A percentile compares a stretch with the other conserved stretches of the same genome.
phyloP scores from a whole-genome alignment of 148 eudicot species.

The Rhododendron ferrugineum region DNA sequence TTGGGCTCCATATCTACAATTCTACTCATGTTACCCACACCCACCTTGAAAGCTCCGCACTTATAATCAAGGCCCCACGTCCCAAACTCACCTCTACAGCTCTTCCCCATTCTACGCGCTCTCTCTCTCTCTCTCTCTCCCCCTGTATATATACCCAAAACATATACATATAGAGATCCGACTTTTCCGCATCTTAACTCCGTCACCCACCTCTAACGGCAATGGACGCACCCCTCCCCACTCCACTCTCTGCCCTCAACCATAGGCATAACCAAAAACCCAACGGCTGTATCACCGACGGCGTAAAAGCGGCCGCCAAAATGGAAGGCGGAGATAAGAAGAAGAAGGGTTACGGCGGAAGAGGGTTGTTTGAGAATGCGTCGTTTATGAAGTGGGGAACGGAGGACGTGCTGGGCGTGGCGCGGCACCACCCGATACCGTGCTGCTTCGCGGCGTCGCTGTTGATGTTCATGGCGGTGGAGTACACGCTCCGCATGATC shows the following conservation, averaged over 20 bases:
- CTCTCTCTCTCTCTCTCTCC: neutral
- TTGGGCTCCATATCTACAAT: neutral
- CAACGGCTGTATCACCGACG: neutral
- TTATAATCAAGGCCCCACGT: neutral
- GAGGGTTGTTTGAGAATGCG: conserved; percentile 36
- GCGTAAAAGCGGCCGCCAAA: neutral
- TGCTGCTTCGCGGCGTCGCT: conserved; percentile 47
- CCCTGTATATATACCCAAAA: neutral
- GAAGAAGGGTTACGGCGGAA: neutral
- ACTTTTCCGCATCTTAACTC: neutral
- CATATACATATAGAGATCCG: neutral
- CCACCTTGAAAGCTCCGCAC: neutral
- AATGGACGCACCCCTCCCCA: neutral
- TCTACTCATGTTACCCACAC: neutral
- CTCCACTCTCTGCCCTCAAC: neutral
- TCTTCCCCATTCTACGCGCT: neutral
- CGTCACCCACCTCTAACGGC: neutral
- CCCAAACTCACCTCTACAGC: neutral
- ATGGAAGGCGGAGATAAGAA: neutral
- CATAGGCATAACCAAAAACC: conserved; percentile 1
- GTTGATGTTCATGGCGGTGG: conserved; percentile 84
- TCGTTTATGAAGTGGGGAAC: conserved; percentile 57
- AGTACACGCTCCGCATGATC: conserved; percentile 84
- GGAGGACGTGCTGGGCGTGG: conserved; percentile 32
- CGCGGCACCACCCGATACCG: conserved; percentile 52